These are phyloP conservation scores for Pestalotiopsis sp. DNA, from an alignment of 2,329 filamentous ascomycete genomes.

Conservation along the genomic window DNA sequence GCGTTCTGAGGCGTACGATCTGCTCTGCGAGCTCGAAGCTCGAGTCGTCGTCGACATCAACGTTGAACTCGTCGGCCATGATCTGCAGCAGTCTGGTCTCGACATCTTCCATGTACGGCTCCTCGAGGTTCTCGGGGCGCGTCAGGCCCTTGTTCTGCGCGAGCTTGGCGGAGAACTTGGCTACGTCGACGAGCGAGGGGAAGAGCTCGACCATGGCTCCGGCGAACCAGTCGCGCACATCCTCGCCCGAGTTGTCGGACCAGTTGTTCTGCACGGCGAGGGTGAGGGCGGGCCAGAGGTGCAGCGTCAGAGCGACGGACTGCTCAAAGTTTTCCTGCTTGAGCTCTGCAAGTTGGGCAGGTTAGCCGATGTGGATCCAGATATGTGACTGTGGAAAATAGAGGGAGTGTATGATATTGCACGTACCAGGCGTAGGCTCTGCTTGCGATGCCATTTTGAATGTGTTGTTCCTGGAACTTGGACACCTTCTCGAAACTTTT, in stretches of 20 bases:
- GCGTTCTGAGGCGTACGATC: constrained; percentile 69
- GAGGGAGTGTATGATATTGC: background rate
- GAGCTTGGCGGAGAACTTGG: constrained; percentile 30
- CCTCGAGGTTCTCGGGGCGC: constrained; percentile 34
- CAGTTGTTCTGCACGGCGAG: constrained; percentile 86
- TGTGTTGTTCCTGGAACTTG: background rate
- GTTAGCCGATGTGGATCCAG: background rate
- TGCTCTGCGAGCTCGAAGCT: constrained; percentile 72
- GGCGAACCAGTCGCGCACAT: constrained; percentile 97
- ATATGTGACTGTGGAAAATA: background rate
- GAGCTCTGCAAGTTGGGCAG: constrained; percentile 42
- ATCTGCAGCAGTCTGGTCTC: constrained; percentile 86
- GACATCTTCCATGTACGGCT: constrained; percentile 75
- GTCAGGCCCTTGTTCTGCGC: constrained; percentile 22
- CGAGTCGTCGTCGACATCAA: constrained; percentile 88
- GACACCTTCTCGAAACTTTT: background rate
- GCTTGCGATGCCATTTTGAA: constrained; percentile 22
- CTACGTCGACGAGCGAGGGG: constrained; percentile 58
- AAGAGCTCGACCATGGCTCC: constrained; percentile 85
- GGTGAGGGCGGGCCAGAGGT: constrained; percentile 86
- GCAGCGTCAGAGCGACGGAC: constrained; percentile 80
- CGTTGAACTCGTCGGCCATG: constrained; percentile 95
- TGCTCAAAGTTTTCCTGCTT: constrained; percentile 77
- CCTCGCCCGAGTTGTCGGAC: constrained; percentile 79
- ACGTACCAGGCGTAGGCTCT: constrained; percentile 22